Base-by-base conservation (phyloP, 1,284 basidiomycete species). In the Inonotus hispidus region DNA sequence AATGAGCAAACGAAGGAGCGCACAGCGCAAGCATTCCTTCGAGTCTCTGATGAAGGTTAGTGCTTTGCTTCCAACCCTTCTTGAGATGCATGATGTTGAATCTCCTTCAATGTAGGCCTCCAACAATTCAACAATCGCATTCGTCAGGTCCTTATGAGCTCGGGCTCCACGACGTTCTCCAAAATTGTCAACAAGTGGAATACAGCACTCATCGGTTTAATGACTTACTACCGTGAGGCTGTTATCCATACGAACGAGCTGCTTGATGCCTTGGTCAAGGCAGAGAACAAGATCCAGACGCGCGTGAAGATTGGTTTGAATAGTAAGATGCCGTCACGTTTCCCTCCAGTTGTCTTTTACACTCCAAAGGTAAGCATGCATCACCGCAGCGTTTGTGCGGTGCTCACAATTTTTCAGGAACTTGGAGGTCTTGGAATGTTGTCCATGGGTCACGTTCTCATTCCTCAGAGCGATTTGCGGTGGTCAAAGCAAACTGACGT, bases 141-240 rank as follows among this genome's bases (percentile, higher is more conserved):
- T 66, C 84, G 96, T 59, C 96, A 98, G 74, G 92, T 99, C 19
- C 77, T 99, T 65, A 99, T 99, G 97, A 95, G 94, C 68, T 98
- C 97, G 1, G 97, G 97, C 63, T 96, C 95, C 0, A 96, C 96
- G 0, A 98, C 97, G 0, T 99, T 99, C 83, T 94, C 93, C 64
- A 99, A 99, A 82, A 98, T 99, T 69, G 92, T 98, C 71, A 99
- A 99, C 81, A 98, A 98, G 78, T 98, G 95, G 95, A 98, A 98
- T 74, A 96, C 95, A 1, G 92, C 93, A 10, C 83, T 96, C 58
- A 96, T 95, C 66, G 93, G 93, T 64, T 77, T 95, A 37, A 94
- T 97, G 93, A 98, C 95, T 0, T 99, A 98, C 77, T 99, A 98
- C 76, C 92, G 96, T 64, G 96, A 99, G 72, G 96, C 95, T n/a